Percentiles rank a stretch among this genome's conserved stretches.
Evolutionary conservation across 352 stramenopile species (phyloP).

Genomic region (Phytophthora pini): DNA sequence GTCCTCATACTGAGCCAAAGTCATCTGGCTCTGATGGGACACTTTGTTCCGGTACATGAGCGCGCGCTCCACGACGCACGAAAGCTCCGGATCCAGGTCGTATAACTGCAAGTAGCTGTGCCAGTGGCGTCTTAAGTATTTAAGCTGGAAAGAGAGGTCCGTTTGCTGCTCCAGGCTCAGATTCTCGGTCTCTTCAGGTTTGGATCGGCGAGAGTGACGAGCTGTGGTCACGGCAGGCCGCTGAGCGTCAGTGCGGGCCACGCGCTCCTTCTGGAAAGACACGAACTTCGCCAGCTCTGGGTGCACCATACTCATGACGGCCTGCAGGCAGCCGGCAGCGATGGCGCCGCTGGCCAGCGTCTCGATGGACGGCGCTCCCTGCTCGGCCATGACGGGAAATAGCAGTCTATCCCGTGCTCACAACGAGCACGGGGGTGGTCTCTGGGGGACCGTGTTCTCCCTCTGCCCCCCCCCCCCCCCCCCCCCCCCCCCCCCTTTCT

Average conservation of each 20-base stretch:
- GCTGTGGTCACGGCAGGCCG: neutral
- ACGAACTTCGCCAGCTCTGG: slow-evolving; percentile 46
- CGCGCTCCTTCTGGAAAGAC: slow-evolving; percentile 40
- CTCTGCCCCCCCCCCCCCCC: too few relatives aligned
- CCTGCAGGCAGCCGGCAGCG: slow-evolving; percentile 45
- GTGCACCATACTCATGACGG: slow-evolving; percentile 52
- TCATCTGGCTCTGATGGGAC: slow-evolving; percentile 42
- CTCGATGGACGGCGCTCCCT: slow-evolving; percentile 31
- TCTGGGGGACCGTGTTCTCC: too few relatives aligned
- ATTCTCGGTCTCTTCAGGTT: neutral
- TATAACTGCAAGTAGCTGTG: slow-evolving; percentile 46
- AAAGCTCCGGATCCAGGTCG: slow-evolving; percentile 32
- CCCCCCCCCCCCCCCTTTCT: too few relatives aligned
- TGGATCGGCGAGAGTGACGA: neutral
- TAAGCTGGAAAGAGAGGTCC: slow-evolving; percentile 45
- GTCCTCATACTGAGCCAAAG: slow-evolving; percentile 31
- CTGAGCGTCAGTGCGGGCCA: slow-evolving; percentile 30
- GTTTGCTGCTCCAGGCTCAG: slow-evolving; percentile 28
- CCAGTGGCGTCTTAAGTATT: slow-evolving; percentile 49
- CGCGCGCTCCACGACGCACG: slow-evolving; percentile 35
- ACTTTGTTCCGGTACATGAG: slow-evolving; percentile 48
- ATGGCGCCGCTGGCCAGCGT: slow-evolving; percentile 34
- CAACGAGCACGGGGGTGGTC: too few relatives aligned
- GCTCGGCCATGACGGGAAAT: neutral
- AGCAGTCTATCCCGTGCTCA: too few relatives aligned